Evolutionary conservation across 768 basidiomycete genomes (phyloP), one percentile per base, ranked within the genome.

Genomic region (Podaxis rugospora): DNA sequence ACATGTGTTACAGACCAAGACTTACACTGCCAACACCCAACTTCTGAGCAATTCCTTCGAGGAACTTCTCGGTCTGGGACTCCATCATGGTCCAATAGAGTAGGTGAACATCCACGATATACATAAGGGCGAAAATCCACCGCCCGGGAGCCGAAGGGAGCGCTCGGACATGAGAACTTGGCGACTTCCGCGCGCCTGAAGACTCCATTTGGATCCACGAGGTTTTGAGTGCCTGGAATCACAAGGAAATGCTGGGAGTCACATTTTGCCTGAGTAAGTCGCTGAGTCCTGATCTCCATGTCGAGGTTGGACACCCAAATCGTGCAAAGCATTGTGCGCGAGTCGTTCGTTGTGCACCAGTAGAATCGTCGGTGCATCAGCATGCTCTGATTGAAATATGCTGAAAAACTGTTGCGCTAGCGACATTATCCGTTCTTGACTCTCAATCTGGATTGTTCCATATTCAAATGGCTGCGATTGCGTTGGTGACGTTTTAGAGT

Each of bases 341-440:
- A 76, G 67, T 42, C 74, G 67, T 60, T 77, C 73, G 27, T 80
- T 72, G 46, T 80, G 74, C 2, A 85, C 80, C 5, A 87, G 74
- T 4, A 86, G 67, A 25, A 86, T 65, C 53, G 77, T 66, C 0
- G 83, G 82, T 2, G 51, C 23, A 4, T 36, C 47, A 5, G 63
- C 50, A 14, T 25, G 50, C 16, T 50, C n/a, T 47, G 44, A n/a
- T 23, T 59, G 58, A 32, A 59, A 44, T 9, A 59, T 51, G 32
- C 61, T 62, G 50, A 76, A 74, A 21, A 73, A 62, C 16, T 59
- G 57, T 39, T 65, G 63, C 11, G 74, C 51, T 1, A 64, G 63
- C 2, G 52, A 51, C 21, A 62, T 62, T 39, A 74, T 64, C 2
- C 62, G 63, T 13, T 59, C 46, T 13, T 55, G 56, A 51, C 62